phyloP scores from a whole-genome alignment of 768 basidiomycete species.

The Russula earlei region DNA sequence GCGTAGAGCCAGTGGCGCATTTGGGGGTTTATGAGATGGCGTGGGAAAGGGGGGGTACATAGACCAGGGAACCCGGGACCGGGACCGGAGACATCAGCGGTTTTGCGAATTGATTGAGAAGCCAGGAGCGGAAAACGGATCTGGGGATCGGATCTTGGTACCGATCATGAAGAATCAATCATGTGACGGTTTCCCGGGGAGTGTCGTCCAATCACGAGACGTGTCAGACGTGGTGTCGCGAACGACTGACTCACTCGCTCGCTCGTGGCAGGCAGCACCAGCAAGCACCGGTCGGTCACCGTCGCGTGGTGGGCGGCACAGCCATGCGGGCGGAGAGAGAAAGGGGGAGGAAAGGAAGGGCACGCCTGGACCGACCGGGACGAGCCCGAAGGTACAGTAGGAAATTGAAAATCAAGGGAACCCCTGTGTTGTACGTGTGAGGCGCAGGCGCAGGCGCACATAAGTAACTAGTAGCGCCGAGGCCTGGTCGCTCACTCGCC shows the following conservation, averaged over 20 bases:
- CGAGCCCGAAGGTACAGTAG: constrained; percentile 3
- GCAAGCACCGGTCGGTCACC: too few relatives aligned
- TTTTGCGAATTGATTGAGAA: constrained; percentile 3
- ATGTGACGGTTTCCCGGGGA: constrained; percentile 19
- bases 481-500: not conserved
- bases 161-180: constrained; percentile 20
- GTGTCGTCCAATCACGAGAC: constrained; percentile 15
- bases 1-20: too few relatives aligned
- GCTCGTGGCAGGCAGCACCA: not conserved
- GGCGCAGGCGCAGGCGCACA: too few relatives aligned
- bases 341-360: not conserved
- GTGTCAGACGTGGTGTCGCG: not conserved
- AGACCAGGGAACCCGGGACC: not conserved
- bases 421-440: constrained; percentile 13
- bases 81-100: not conserved
- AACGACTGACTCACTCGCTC: not conserved
- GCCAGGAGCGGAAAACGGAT: constrained; percentile 8
- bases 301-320: too few relatives aligned
- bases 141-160: constrained; percentile 11
- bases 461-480: not conserved
- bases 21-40: not conserved
- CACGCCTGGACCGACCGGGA: not conserved
- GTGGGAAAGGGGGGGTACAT: not conserved
- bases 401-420: constrained; percentile 15
- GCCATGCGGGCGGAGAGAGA: too few relatives aligned